Evolutionary conservation across 1,139 yeast species (phyloP).

Genomic region (Saccharomyces hybrid): DNA sequence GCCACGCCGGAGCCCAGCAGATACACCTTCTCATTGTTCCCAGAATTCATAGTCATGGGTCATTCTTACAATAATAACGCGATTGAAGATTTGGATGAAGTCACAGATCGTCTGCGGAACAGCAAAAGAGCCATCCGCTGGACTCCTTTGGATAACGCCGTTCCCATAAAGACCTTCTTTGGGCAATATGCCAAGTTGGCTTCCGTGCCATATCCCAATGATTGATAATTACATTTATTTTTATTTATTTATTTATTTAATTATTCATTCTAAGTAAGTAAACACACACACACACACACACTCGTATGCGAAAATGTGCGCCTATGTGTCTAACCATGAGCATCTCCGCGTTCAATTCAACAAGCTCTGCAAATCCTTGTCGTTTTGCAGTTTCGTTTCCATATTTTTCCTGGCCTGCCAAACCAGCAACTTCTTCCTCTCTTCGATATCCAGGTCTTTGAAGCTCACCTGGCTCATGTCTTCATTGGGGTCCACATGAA

Average conservation of each 20-base stretch:
- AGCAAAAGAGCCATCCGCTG: not conserved
- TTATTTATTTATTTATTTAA: not conserved
- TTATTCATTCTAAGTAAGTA: not conserved
- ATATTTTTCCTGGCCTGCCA: conserved; percentile 30
- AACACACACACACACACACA: not conserved
- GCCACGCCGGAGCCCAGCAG: not conserved
- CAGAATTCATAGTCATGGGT: not conserved
- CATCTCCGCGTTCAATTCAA: conserved; percentile 3
- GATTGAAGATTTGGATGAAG: not conserved
- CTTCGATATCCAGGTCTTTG: conserved; percentile 23
- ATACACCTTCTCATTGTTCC: not conserved
- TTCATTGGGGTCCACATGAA: conserved; percentile 20
- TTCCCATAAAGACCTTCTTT: conserved; percentile 8
- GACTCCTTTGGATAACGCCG: conserved; percentile 1
- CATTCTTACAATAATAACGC: not conserved
- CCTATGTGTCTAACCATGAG: not conserved
- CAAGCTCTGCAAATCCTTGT: conserved; percentile 14
- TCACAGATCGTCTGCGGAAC: not conserved
- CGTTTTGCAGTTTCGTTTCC: conserved; percentile 21
- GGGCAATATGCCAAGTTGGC: conserved; percentile 7
- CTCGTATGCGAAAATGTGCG: not conserved
- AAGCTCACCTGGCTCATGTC: conserved; percentile 16
- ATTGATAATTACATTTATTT: not conserved
- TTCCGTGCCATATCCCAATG: not conserved
- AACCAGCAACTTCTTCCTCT: conserved; percentile 27